Base-by-base conservation (phyloP, 2,329 filamentous ascomycete species). In the Aspergillus hortae region DNA sequence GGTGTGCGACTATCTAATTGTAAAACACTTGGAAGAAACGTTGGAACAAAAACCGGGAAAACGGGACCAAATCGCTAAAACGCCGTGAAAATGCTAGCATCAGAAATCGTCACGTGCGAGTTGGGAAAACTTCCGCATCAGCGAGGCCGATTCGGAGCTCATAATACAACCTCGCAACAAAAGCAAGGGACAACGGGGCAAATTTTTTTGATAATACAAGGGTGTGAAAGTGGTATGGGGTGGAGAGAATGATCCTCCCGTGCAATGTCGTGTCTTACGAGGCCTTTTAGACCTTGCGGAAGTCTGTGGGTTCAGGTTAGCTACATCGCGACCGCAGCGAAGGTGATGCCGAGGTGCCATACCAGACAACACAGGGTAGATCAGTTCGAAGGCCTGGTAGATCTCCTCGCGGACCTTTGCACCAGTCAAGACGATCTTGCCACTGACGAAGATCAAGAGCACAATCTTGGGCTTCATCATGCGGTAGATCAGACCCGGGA, bases 401-500 rank as follows among this genome's bases (percentile, higher is more conserved):
- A 99, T 97, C 78, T 97, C 94, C 75, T 99, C 94, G 64, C 94
- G 88, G 60, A 97, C 92, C 73, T 99, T 97, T 61, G 94, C 94
- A 68, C 94, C 94, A 40, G 94, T 97, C 70, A 97, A 82, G 67
- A 97, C 94, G 57, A 97, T 97, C 83, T 97, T 97, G 68, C 92
- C 94, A 67, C 88, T 94, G 67, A 97, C 92, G 78, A 97, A 97
- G 74, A 99, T 96, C 69, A 97, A 80, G 23, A 97, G 85, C 49
- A 97, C 92, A 62, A 97, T 96, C 85, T 97, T 97, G 17, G 94
- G 94, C 81, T 97, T 97, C 81, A 97, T 96, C 94, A 99, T 99
- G 73, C 94, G 91, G 78, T 99, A 99, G 77, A 99, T 99, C 48
- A 99, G 86, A 84, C 94, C 94, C 67, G 94, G 94, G 83, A 97